phyloP scores from a whole-genome alignment of 805 yeast genomes.

The Saccharomycopsis olivae region DNA sequence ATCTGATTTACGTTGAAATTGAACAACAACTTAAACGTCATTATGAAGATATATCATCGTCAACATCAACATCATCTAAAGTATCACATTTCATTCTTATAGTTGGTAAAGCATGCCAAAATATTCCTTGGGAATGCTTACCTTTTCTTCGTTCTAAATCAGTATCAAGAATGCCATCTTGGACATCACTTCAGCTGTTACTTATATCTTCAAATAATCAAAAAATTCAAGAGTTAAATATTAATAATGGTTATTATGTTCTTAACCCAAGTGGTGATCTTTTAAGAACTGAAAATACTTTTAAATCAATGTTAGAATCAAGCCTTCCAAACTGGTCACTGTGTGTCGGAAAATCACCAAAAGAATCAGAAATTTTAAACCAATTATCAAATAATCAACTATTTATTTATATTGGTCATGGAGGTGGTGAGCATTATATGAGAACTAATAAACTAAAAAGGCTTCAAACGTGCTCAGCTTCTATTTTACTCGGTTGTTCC shows the following conservation, averaged over 20 bases:
- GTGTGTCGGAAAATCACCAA: slow-evolving; percentile 42
- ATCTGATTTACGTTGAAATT: slow-evolving; percentile 40
- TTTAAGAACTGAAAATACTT: slow-evolving; percentile 48
- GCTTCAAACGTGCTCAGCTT: slow-evolving; percentile 29
- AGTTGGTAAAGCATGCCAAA: slow-evolving; percentile 53
- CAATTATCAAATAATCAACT: slow-evolving; percentile 35
- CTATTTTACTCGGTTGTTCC: slow-evolving; percentile 77
- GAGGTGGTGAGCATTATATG: slow-evolving; percentile 86
- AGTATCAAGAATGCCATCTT: slow-evolving; percentile 69
- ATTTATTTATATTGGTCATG: slow-evolving; percentile 85
- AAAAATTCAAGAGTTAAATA: not conserved
- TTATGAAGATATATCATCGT: slow-evolving; percentile 18
- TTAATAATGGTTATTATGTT: slow-evolving; percentile 42
- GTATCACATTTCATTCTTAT: slow-evolving; percentile 54
- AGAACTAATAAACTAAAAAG: slow-evolving; percentile 42
- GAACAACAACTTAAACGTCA: slow-evolving; percentile 35
- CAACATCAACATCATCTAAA: not conserved
- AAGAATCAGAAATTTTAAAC: slow-evolving; percentile 38
- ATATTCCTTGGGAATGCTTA: slow-evolving; percentile 86
- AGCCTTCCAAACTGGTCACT: slow-evolving; percentile 39
- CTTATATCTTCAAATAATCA: slow-evolving; percentile 22
- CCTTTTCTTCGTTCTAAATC: slow-evolving; percentile 43
- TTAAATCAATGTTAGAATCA: slow-evolving; percentile 33
- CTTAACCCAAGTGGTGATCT: slow-evolving; percentile 82
- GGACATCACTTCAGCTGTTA: slow-evolving; percentile 42